Percentiles rank a stretch among this genome's conserved stretches.
Evolutionary conservation across 352 stramenopile genomes (phyloP).

Genomic region (Thalassiosira pacifica): DNA sequence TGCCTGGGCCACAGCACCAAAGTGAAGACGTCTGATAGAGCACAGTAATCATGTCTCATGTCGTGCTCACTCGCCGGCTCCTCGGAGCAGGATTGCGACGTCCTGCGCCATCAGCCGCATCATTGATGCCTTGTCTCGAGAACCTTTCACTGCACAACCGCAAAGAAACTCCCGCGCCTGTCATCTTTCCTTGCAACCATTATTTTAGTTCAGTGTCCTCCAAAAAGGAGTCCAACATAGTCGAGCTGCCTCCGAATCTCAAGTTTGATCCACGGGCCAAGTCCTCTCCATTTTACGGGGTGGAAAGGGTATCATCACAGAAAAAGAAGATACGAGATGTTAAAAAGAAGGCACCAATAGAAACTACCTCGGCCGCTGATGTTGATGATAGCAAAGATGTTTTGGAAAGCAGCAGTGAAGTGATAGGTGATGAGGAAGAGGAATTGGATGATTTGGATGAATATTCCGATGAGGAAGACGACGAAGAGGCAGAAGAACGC

Average conservation of each 20-base stretch:
- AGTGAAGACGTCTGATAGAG: too few species aligned
- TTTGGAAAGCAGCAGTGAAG: neutral
- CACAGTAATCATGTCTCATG: constrained; percentile 13
- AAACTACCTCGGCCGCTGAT: constrained; percentile 26
- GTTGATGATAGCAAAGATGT: neutral
- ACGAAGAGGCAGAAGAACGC: constrained; percentile 53
- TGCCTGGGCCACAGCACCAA: too few species aligned
- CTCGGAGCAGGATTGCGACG: neutral
- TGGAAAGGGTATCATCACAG: constrained; percentile 13
- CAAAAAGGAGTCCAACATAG: constrained; percentile 20
- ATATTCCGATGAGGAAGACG: constrained; percentile 51
- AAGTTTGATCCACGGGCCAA: constrained; percentile 61
- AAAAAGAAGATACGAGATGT: constrained; percentile 34
- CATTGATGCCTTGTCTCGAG: neutral
- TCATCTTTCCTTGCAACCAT: neutral
- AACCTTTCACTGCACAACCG: neutral
- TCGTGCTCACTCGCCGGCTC: constrained; percentile 13
- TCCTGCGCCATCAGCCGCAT: neutral
- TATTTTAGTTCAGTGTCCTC: constrained; percentile 2
- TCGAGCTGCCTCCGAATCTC: constrained; percentile 64
- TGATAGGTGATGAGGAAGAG: constrained; percentile 4
- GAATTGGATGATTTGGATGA: constrained; percentile 36
- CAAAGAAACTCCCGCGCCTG: neutral
- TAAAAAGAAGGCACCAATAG: neutral
- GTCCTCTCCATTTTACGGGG: constrained; percentile 53